Evolutionary conservation across 1,284 basidiomycete genomes (phyloP).

Genomic region (Pyrrhoderma lamaoense): DNA sequence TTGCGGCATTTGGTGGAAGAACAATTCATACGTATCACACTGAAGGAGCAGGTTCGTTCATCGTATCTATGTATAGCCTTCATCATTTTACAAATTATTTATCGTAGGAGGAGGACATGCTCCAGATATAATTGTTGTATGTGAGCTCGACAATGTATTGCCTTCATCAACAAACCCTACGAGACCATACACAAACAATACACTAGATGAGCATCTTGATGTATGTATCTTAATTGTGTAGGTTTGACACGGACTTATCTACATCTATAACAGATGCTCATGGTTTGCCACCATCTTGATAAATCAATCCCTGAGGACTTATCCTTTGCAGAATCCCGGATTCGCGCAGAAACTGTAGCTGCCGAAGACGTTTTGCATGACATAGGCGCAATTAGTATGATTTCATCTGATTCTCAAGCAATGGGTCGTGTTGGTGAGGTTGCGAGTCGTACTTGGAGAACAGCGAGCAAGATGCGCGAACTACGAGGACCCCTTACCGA

Average conservation of each 20-base stretch:
- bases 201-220: conserved; percentile 95
- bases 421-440: conserved; percentile 99
- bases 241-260: background rate
- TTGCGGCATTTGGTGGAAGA: conserved; percentile 83
- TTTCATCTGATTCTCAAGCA: conserved; percentile 92
- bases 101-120: conserved; percentile 84
- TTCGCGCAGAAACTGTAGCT: conserved; percentile 93
- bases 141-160: conserved; percentile 85
- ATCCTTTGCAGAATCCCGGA: conserved; percentile 95
- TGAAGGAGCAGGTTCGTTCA: conserved; percentile 77
- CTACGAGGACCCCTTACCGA: conserved; percentile 62
- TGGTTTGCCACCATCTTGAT: conserved; percentile 94
- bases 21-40: conserved; percentile 99
- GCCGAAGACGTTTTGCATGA: conserved; percentile 98
- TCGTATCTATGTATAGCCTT: conserved; percentile 1
- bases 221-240: conserved; percentile 41
- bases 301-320: conserved; percentile 89
- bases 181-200: conserved; percentile 86
- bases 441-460: conserved; percentile 89
- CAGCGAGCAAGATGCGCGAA: conserved; percentile 90
- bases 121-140: conserved; percentile 96
- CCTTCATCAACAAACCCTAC: conserved; percentile 98
- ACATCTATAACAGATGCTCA: conserved; percentile 69
- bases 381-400: conserved; percentile 92
- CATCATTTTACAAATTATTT: background rate